Evolutionary conservation across 1,139 yeast genomes (phyloP).

Genomic region (Hyphopichia fennica): DNA sequence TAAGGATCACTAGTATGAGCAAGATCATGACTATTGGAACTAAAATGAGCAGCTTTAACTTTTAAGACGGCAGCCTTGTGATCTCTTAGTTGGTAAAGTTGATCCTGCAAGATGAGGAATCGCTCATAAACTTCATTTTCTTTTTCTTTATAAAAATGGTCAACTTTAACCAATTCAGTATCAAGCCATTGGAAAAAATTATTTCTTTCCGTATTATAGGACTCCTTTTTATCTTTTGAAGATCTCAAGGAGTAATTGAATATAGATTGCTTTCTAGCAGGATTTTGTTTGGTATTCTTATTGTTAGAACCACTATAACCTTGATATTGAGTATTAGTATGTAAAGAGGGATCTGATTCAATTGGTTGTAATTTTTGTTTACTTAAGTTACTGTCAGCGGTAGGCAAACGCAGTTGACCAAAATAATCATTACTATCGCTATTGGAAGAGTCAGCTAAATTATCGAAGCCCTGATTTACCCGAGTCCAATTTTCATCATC

Average conservation of each 20-base stretch:
- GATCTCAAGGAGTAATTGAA: slow-evolving; percentile 23
- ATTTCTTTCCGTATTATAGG: slow-evolving; percentile 28
- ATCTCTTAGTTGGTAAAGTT: slow-evolving; percentile 59
- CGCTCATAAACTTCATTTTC: slow-evolving; percentile 64
- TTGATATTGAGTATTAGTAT: neutral
- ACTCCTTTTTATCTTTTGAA: slow-evolving; percentile 17
- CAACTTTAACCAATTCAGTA: slow-evolving; percentile 56
- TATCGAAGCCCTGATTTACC: slow-evolving; percentile 1
- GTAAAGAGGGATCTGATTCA: neutral
- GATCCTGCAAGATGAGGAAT: slow-evolving; percentile 64
- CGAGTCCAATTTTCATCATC: neutral
- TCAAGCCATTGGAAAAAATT: slow-evolving; percentile 66
- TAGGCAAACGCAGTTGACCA: neutral
- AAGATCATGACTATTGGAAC: neutral
- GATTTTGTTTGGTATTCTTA: neutral
- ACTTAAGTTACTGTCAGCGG: neutral
- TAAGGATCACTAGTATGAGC: neutral
- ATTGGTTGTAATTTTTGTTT: neutral
- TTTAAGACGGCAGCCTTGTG: slow-evolving; percentile 36
- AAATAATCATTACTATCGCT: neutral
- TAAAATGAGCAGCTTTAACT: slow-evolving; percentile 12
- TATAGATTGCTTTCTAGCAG: slow-evolving; percentile 15
- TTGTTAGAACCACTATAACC: neutral
- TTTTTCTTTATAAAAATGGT: slow-evolving; percentile 56
- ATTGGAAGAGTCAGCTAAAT: neutral